A percentile compares a stretch with the other conserved stretches of the same genome.
These are phyloP conservation scores for Trichoderma erinaceum DNA, from an alignment of 495 filamentous ascomycete genomes.

Conservation along the genomic window DNA sequence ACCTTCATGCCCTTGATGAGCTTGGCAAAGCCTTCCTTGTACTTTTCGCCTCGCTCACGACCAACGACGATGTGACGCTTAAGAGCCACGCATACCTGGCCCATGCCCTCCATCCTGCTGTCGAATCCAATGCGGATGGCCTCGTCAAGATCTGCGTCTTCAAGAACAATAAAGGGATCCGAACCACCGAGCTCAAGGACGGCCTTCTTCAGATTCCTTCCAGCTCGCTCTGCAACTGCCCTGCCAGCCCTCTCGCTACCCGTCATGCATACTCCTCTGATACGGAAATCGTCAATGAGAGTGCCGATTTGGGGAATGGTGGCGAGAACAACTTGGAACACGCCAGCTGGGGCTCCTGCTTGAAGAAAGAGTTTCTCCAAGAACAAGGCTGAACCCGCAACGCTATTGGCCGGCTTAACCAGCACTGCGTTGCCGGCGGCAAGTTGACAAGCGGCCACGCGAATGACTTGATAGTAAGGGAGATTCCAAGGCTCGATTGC, in stretches of 20 bases:
- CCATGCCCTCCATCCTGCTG: constrained; percentile 42
- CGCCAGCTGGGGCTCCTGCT: constrained; percentile 77
- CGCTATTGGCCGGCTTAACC: constrained; percentile 72
- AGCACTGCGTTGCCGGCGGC: constrained; percentile 41
- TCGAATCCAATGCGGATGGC: constrained; percentile 63
- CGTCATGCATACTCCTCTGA: constrained; percentile 68
- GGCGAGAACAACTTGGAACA: constrained; percentile 39
- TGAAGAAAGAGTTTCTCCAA: constrained; percentile 65
- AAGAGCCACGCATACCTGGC: constrained; percentile 5
- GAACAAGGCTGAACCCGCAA: constrained; percentile 64
- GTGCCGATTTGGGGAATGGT: constrained; percentile 45
- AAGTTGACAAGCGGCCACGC: constrained; percentile 42
- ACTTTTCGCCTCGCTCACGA: constrained; percentile 13
- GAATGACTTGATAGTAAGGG: constrained; percentile 27
- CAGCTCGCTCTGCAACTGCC: constrained; percentile 66
- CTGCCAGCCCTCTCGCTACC: constrained; percentile 64
- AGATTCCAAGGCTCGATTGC: constrained; percentile 44
- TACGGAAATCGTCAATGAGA: constrained; percentile 51
- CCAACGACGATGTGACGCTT: constrained; percentile 1
- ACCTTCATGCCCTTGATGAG: constrained; percentile 1
- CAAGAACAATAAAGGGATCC: constrained; percentile 65
- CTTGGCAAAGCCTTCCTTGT: neutral
- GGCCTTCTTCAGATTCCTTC: constrained; percentile 70
- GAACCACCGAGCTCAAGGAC: constrained; percentile 78
- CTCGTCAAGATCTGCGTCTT: constrained; percentile 60